Percentiles rank a stretch among this genome's conserved stretches.
Conservation (phyloP, 2,329 filamentous ascomycete species). For the Scedosporium minutisporum region DNA sequence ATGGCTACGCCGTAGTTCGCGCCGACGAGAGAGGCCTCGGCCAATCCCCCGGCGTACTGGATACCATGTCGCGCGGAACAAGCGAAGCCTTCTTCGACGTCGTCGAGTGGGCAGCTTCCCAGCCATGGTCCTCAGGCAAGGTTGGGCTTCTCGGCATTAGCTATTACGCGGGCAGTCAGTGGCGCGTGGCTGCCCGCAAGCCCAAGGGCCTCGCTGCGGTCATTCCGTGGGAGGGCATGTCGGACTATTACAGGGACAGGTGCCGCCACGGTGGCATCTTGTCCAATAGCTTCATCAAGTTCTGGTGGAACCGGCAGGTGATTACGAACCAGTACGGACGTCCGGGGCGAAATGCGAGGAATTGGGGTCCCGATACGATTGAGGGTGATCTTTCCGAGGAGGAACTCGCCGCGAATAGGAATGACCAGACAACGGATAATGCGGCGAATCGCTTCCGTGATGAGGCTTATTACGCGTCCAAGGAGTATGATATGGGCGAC, state of each 20-base stretch:
- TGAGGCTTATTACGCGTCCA: conserved; percentile 27
- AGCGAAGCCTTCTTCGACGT: conserved; percentile 36
- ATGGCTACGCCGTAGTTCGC: conserved; percentile 46
- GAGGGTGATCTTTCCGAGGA: conserved; percentile 48
- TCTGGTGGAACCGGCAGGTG: conserved; percentile 61
- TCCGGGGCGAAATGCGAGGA: conserved; percentile 23
- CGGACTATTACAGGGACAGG: conserved; percentile 45
- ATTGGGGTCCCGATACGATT: conserved; percentile 43
- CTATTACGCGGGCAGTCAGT: conserved; percentile 35
- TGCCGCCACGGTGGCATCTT: conserved; percentile 54
- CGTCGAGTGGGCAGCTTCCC: conserved; percentile 37
- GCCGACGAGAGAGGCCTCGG: conserved; percentile 40
- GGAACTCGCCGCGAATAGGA: conserved; percentile 33
- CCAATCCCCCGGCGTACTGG: conserved; percentile 35
- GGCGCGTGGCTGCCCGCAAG: conserved; percentile 34
- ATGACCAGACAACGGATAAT: conserved; percentile 33
- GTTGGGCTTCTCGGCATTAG: conserved; percentile 36
- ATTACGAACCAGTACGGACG: conserved; percentile 58
- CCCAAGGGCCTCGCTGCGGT: conserved; percentile 36
- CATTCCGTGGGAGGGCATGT: conserved; percentile 43
- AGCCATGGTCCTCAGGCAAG: conserved; percentile 36
- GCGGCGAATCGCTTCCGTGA: conserved; percentile 41
- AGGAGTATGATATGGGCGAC: conserved; percentile 54
- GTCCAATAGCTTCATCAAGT: conserved; percentile 46
- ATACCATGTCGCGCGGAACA: conserved; percentile 39